Conservation (phyloP, 139 green algal genomes). For the Chlorella sorokiniana region DNA sequence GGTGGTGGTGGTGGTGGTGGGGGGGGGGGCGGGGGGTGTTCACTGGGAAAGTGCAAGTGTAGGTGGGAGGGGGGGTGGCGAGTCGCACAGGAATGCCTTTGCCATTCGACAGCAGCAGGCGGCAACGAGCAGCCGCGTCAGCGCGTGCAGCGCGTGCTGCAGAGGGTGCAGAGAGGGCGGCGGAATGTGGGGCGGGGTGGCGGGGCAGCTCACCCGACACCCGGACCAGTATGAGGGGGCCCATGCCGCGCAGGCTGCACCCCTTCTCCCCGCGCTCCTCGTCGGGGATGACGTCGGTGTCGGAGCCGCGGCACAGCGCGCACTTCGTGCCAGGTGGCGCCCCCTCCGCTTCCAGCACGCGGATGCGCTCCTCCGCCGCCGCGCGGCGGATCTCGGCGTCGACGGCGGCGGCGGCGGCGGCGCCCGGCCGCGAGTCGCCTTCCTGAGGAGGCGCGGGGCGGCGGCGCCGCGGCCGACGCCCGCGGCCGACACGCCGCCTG, state of each 20-base stretch:
- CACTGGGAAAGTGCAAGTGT: neutral
- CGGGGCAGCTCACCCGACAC: slow-evolving; percentile 14
- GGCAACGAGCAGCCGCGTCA: too few species aligned
- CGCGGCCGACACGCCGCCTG: neutral
- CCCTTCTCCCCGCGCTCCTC: neutral
- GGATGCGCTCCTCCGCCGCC: slow-evolving; percentile 20
- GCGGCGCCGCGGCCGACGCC: neutral
- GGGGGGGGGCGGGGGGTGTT: neutral
- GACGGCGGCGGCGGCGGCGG: too few species aligned
- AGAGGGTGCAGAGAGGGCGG: too few species aligned
- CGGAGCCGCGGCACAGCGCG: slow-evolving; percentile 36
- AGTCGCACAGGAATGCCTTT: too few species aligned
- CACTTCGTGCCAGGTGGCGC: slow-evolving; percentile 38
- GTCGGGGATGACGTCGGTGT: slow-evolving; percentile 5
- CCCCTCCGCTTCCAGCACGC: slow-evolving; percentile 12
- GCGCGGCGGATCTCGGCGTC: neutral
- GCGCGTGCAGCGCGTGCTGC: too few species aligned
- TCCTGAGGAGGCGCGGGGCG: neutral
- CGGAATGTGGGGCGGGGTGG: neutral
- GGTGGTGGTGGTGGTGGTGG: slow-evolving; percentile 26
- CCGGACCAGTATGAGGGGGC: slow-evolving; percentile 14
- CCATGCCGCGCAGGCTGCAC: slow-evolving; percentile 16
- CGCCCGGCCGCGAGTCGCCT: slow-evolving; percentile 5
- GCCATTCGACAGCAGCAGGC: too few species aligned
- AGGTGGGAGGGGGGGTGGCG: too few species aligned